A percentile compares a stretch with the other conserved stretches of the same genome.
Evolutionary conservation across 306 rosid species (phyloP).

Genomic region (Fagus crenata): DNA sequence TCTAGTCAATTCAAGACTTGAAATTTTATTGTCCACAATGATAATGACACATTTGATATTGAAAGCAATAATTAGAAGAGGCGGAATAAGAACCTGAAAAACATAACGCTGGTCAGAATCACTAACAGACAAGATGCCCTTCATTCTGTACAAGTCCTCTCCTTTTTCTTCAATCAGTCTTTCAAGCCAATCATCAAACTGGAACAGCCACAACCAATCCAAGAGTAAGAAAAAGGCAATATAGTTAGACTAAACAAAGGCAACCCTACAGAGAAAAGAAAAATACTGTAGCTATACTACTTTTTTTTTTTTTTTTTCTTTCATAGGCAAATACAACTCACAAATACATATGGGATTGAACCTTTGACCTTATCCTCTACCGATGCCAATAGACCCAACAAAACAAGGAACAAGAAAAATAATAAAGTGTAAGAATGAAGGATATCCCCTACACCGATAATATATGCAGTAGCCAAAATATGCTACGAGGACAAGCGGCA

Average conservation of each 20-base stretch:
- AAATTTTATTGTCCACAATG: too few relatives aligned
- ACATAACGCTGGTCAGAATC: slow-evolving; percentile 76
- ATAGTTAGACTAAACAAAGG: neutral
- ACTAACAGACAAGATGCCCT: slow-evolving; percentile 71
- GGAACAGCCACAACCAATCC: slow-evolving; percentile 14
- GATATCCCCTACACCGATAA: too few relatives aligned
- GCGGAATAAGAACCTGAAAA: slow-evolving; percentile 59
- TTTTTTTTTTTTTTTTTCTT: too few relatives aligned
- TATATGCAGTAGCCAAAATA: too few relatives aligned
- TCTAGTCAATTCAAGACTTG: too few relatives aligned
- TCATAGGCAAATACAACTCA: too few relatives aligned
- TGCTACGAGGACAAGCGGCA: too few relatives aligned
- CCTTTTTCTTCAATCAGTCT: slow-evolving; percentile 86
- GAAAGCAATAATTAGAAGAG: slow-evolving; percentile 15
- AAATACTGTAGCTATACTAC: neutral
- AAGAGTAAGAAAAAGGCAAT: neutral
- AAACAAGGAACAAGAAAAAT: too few relatives aligned
- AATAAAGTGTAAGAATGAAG: too few relatives aligned
- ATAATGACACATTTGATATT: neutral
- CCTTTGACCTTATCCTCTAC: too few relatives aligned
- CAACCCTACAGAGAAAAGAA: neutral
- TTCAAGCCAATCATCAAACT: slow-evolving; percentile 95
- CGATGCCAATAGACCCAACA: too few relatives aligned
- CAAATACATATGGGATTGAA: too few relatives aligned
- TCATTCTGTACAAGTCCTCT: slow-evolving; percentile 93